Percentiles rank a stretch among this genome's conserved stretches.
These are phyloP conservation scores for Lentinula guzmanii DNA, from an alignment of 768 basidiomycete species.

Conservation along the genomic window DNA sequence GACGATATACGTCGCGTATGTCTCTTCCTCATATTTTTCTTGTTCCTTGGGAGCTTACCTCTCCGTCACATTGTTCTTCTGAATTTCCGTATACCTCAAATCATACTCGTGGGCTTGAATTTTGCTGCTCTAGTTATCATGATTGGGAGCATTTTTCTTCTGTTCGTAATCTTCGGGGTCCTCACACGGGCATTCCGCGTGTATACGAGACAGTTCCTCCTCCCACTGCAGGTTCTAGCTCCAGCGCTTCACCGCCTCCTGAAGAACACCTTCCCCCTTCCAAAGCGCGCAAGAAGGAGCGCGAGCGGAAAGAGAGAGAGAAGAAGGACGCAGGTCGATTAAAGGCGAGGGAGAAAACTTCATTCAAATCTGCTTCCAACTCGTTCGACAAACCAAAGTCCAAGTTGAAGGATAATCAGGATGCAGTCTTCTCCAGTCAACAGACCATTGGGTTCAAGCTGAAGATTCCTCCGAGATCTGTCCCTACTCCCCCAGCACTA, in stretches of 20 bases:
- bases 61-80: conserved; percentile 2
- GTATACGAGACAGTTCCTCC: conserved; percentile 45
- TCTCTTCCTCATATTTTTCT: conserved; percentile 18
- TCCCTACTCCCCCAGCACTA: not conserved
- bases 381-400: conserved; percentile 8
- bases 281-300: conserved; percentile 21
- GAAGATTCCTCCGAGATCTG: conserved; percentile 5
- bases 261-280: conserved; percentile 23
- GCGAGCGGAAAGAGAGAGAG: conserved; percentile 20
- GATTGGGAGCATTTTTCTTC: conserved; percentile 96
- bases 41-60: conserved; percentile 4
- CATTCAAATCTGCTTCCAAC: conserved; percentile 6
- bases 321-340: conserved; percentile 17
- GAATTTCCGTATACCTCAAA: not conserved
- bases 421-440: not conserved
- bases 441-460: conserved; percentile 4
- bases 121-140: conserved; percentile 54
- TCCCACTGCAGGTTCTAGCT: conserved; percentile 22
- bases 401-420: not conserved
- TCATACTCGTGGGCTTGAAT: not conserved
- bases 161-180: conserved; percentile 83
- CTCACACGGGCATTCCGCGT: conserved; percentile 68
- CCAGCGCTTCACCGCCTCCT: conserved; percentile 19
- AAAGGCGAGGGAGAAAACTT: conserved; percentile 11
- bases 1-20: conserved; percentile 82